Conservation (phyloP, 176 grass and related monocot genomes). For the Melocanna baccifera region DNA sequence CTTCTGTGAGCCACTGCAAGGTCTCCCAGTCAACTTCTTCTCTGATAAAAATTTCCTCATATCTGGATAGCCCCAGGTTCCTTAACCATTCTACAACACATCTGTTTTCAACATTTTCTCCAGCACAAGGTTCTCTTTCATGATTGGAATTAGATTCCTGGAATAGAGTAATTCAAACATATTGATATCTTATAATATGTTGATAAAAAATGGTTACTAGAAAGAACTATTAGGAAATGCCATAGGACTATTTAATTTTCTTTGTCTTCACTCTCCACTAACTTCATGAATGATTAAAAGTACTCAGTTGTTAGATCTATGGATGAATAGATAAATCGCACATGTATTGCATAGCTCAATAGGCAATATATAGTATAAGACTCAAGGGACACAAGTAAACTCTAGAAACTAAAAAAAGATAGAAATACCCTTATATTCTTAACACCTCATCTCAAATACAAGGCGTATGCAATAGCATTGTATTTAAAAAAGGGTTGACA, state of each 20-base stretch:
- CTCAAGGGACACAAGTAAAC: too few relatives aligned
- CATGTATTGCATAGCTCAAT: too few relatives aligned
- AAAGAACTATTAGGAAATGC: neutral
- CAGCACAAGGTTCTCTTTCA: slow-evolving; percentile 37
- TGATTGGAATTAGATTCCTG: slow-evolving; percentile 42
- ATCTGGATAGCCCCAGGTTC: slow-evolving; percentile 71
- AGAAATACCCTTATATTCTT: too few relatives aligned
- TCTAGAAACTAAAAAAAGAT: too few relatives aligned
- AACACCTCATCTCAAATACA: too few relatives aligned
- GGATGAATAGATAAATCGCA: too few relatives aligned
- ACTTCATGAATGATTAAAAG: neutral
- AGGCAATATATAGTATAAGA: too few relatives aligned
- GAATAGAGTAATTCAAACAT: slow-evolving; percentile 30
- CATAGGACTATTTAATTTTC: neutral
- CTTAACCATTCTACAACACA: slow-evolving; percentile 65
- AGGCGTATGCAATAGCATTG: too few relatives aligned
- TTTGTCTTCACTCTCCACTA: neutral
- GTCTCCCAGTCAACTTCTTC: slow-evolving; percentile 92
- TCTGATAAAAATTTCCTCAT: slow-evolving; percentile 71
- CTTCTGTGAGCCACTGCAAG: slow-evolving; percentile 87
- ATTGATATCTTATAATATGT: neutral
- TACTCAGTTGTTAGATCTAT: too few relatives aligned
- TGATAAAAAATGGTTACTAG: neutral
- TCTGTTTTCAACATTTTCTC: slow-evolving; percentile 42
- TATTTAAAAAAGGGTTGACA: too few relatives aligned